These are phyloP conservation scores for Hypomontagnella monticulosa DNA, from an alignment of 495 filamentous ascomycete species.

Conservation along the genomic window DNA sequence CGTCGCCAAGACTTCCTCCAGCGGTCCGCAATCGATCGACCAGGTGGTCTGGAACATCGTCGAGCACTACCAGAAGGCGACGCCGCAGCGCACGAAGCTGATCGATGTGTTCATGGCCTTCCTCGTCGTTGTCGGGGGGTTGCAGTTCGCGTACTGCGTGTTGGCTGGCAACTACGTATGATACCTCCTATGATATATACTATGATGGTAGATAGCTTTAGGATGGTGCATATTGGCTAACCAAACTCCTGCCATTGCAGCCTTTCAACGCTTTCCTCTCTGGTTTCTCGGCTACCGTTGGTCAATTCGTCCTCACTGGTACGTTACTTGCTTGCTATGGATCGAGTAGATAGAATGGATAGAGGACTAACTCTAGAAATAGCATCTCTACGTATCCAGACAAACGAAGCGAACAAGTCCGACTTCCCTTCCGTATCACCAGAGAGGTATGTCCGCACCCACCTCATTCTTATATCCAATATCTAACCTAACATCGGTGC, in stretches of 20 bases:
- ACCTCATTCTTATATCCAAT: not conserved
- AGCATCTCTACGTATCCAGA: slow-evolving; percentile 89
- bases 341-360: not conserved
- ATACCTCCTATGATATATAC: slow-evolving; percentile 29
- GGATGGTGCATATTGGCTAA: slow-evolving; percentile 16
- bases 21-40: slow-evolving; percentile 46
- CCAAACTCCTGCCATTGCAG: slow-evolving; percentile 54
- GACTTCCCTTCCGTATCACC: slow-evolving; percentile 75
- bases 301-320: slow-evolving; percentile 96
- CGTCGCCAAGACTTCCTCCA: slow-evolving; percentile 24
- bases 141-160: slow-evolving; percentile 95
- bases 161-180: slow-evolving; percentile 93
- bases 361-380: slow-evolving; percentile 25
- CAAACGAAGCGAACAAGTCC: slow-evolving; percentile 75
- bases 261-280: slow-evolving; percentile 98
- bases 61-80: slow-evolving; percentile 78
- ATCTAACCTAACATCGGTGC: slow-evolving; percentile 13
- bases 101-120: slow-evolving; percentile 94
- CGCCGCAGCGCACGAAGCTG: slow-evolving; percentile 90
- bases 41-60: slow-evolving; percentile 66
- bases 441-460: slow-evolving; percentile 65
- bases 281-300: slow-evolving; percentile 93
- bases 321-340: slow-evolving; percentile 43
- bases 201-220: too few relatives aligned
- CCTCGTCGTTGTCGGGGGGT: slow-evolving; percentile 80